Base-by-base conservation (phyloP, 768 basidiomycete genomes). In the Neoboletus brunneissimus region DNA sequence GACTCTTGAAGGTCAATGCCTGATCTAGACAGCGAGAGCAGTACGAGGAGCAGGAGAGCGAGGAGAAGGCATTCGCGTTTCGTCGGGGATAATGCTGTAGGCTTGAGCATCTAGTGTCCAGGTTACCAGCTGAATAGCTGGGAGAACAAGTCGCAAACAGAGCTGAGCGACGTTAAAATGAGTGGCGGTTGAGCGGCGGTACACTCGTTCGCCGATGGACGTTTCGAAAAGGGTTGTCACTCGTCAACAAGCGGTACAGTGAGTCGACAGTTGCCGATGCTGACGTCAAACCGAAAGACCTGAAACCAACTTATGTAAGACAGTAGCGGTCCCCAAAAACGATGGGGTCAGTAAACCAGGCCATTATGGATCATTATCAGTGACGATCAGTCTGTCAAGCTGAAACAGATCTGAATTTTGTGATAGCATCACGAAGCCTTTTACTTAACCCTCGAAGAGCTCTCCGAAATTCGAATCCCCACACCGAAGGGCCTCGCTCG, bases 401-500 rank as follows among this genome's bases (percentile, higher is more conserved):
- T n/a, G n/a, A n/a, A n/a, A n/a, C n/a, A n/a, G n/a, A n/a, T n/a
- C n/a, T n/a, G n/a, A n/a, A n/a, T n/a, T n/a, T n/a, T n/a, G n/a
- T n/a, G n/a, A n/a, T n/a, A n/a, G n/a, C n/a, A n/a, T n/a, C n/a
- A n/a, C n/a, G n/a, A n/a, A n/a, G n/a, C n/a, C n/a, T 27, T 45
- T 20, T 20, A 31, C 13, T 16, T 5, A 16, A 48, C 20, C 32
- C 20, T 48, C 32, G n/a, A n/a, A n/a, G n/a, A n/a, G n/a, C n/a
- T n/a, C n/a, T n/a, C n/a, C n/a, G n/a, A n/a, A n/a, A n/a, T n/a
- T 13, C 13, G 12, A 38, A 41, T 10, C 5, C 40, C 40, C 41
- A 5, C n/a, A 8, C 13, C 2, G 4, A 94, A 93, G 91, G 91
- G 91, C 51, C 83, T 94, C 35, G 76, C 88, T 45, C 76, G 87